A percentile compares a stretch with the other conserved stretches of the same genome.
phyloP scores from a whole-genome alignment of 2,329 filamentous ascomycete species.

The Juglanconis oblonga region DNA sequence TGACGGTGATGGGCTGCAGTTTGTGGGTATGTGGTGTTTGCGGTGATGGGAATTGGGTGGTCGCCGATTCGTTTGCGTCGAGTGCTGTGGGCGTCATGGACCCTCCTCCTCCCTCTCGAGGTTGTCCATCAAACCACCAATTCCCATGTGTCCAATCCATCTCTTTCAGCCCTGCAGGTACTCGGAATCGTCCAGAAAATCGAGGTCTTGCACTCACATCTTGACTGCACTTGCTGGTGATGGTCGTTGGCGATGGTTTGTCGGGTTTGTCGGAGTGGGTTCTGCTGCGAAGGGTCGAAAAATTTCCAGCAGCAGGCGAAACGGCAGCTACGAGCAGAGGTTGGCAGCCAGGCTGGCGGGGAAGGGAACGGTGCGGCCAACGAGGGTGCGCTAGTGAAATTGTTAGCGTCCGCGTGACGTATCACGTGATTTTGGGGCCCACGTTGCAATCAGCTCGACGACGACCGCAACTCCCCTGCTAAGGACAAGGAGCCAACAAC shows the following conservation, averaged over 20 bases:
- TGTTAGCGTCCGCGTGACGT: constrained; percentile 18
- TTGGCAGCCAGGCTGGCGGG: constrained; percentile 15
- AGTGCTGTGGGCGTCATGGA: constrained; percentile 10
- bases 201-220: constrained; percentile 33
- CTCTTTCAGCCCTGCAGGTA: constrained; percentile 4
- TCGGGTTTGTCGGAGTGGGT: constrained; percentile 19
- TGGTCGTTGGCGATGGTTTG: constrained; percentile 31
- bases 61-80: neutral
- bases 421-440: constrained; percentile 12
- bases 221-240: constrained; percentile 35
- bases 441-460: neutral
- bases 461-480: neutral
- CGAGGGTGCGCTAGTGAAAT: constrained; percentile 9
- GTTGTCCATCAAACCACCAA: constrained; percentile 12
- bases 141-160: constrained; percentile 9
- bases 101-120: neutral
- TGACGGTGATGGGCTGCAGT: neutral
- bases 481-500: neutral
- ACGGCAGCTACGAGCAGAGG: constrained; percentile 14
- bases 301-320: constrained; percentile 17
- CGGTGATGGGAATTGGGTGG: neutral
- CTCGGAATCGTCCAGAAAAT: constrained; percentile 11
- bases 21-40: constrained; percentile 8
- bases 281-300: constrained; percentile 21
- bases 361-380: constrained; percentile 1